Conservation (phyloP, 1,284 basidiomycete genomes). For the Boletus semigastroideus region DNA sequence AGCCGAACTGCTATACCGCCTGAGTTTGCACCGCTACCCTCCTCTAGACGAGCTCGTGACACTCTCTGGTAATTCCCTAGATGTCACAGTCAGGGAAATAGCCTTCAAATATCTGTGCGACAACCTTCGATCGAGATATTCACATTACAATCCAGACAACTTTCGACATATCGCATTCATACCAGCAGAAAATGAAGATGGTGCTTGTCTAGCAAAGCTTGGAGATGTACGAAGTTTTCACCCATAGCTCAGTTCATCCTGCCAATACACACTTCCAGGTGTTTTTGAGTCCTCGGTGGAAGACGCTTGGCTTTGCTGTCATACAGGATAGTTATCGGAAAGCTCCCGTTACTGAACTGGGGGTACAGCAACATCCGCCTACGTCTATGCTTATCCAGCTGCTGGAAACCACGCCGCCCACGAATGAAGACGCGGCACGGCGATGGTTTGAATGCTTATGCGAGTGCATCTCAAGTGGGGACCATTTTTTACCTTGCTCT, state of each 20-base stretch:
- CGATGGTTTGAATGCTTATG: constrained; percentile 55
- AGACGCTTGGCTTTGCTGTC: constrained; percentile 73
- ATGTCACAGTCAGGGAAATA: constrained; percentile 44
- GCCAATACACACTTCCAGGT: constrained; percentile 45
- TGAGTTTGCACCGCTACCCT: constrained; percentile 76
- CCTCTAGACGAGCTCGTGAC: constrained; percentile 45
- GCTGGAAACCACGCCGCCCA: constrained; percentile 61
- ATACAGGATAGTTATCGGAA: constrained; percentile 49
- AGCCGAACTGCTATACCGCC: constrained; percentile 59
- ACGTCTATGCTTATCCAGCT: constrained; percentile 58
- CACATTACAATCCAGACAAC: constrained; percentile 53
- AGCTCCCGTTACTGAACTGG: constrained; percentile 63
- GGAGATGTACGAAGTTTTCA: constrained; percentile 48
- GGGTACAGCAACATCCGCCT: constrained; percentile 72
- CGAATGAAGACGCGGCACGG: constrained; percentile 50
- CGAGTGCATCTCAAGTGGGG: neutral
- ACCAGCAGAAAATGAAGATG: constrained; percentile 61
- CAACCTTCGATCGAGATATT: constrained; percentile 61
- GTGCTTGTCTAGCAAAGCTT: constrained; percentile 56
- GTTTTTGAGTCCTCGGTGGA: constrained; percentile 68
- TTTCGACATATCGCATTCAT: constrained; percentile 70
- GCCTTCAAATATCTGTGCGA: constrained; percentile 79
- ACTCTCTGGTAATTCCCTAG: constrained; percentile 37
- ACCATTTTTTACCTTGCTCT: neutral
- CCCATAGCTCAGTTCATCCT: too few relatives aligned